A percentile compares a stretch with the other conserved stretches of the same genome.
Evolutionary conservation across 768 basidiomycete genomes (phyloP).

Genomic region (Strobilomyces echinocephalus): DNA sequence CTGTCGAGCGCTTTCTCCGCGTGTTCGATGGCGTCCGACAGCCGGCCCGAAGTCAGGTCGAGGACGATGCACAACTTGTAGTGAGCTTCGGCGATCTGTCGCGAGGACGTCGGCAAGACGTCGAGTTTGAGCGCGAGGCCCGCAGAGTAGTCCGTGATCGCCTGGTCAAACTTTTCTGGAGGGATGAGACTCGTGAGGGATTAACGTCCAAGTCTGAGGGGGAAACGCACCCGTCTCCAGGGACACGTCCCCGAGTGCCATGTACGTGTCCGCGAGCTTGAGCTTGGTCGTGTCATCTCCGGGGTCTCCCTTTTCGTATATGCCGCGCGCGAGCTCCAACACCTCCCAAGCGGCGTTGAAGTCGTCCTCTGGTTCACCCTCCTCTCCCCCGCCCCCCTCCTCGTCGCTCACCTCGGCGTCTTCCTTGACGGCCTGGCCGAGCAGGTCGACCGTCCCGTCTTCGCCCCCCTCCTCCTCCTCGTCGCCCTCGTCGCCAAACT

Average conservation of each 20-base stretch:
- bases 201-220: neutral
- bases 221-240: slow-evolving; percentile 80
- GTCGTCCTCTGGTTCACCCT: slow-evolving; percentile 88
- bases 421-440: slow-evolving; percentile 53
- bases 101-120: slow-evolving; percentile 80
- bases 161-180: slow-evolving; percentile 93
- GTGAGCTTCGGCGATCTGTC: slow-evolving; percentile 90
- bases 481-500: slow-evolving; percentile 79
- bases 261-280: slow-evolving; percentile 87
- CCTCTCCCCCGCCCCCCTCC: slow-evolving; percentile 47
- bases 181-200: no score
- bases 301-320: slow-evolving; percentile 67
- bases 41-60: slow-evolving; percentile 81
- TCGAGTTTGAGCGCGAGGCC: slow-evolving; percentile 69
- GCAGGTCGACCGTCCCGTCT: slow-evolving; percentile 58
- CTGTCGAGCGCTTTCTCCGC: slow-evolving; percentile 77
- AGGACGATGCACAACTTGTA: slow-evolving; percentile 93
- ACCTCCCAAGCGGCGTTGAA: slow-evolving; percentile 98
- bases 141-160: slow-evolving; percentile 79
- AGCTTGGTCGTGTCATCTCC: slow-evolving; percentile 61
- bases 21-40: slow-evolving; percentile 76
- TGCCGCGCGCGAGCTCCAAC: slow-evolving; percentile 86
- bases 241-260: slow-evolving; percentile 92
- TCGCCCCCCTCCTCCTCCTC: slow-evolving; percentile 46
- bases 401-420: slow-evolving; percentile 49